These are phyloP conservation scores for Fusarium transvaalense DNA, from an alignment of 2,329 filamentous ascomycete species.

Conservation along the genomic window DNA sequence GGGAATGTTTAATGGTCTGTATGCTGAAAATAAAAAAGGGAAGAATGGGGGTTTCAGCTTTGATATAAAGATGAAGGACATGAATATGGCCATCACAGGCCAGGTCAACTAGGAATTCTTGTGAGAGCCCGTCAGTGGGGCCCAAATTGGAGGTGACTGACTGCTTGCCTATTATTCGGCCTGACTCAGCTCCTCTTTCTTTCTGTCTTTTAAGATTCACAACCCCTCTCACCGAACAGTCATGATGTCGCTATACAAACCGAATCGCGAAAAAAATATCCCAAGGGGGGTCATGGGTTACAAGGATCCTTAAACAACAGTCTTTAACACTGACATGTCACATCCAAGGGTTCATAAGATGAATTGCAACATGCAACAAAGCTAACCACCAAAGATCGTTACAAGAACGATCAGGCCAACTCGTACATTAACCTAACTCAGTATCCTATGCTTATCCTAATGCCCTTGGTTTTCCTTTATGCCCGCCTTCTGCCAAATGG, in stretches of 20 bases:
- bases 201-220: neutral
- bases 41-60: neutral
- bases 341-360: neutral
- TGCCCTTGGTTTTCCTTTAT: slow-evolving; percentile 20
- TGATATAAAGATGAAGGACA: slow-evolving; percentile 12
- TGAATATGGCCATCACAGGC: slow-evolving; percentile 3
- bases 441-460: slow-evolving; percentile 42
- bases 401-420: slow-evolving; percentile 37
- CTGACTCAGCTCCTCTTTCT: slow-evolving; percentile 42
- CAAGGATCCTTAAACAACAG: neutral
- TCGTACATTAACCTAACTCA: slow-evolving; percentile 47
- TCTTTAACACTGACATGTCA: neutral
- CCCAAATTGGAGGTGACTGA: neutral
- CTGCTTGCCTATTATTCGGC: slow-evolving; percentile 29
- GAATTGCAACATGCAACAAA: slow-evolving; percentile 13
- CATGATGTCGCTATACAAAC: neutral
- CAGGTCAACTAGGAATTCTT: slow-evolving; percentile 5
- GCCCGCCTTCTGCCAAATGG: slow-evolving; percentile 14
- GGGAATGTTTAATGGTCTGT: neutral
- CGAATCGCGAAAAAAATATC: neutral
- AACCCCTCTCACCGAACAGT: neutral
- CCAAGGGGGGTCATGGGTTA: neutral
- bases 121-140: slow-evolving; percentile 10
- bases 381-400: slow-evolving; percentile 34
- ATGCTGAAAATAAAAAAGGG: neutral